Percentiles rank a stretch among this genome's conserved stretches.
Evolutionary conservation across 2,329 filamentous ascomycete species (phyloP).

Genomic region (Huntiella bhutanensis): DNA sequence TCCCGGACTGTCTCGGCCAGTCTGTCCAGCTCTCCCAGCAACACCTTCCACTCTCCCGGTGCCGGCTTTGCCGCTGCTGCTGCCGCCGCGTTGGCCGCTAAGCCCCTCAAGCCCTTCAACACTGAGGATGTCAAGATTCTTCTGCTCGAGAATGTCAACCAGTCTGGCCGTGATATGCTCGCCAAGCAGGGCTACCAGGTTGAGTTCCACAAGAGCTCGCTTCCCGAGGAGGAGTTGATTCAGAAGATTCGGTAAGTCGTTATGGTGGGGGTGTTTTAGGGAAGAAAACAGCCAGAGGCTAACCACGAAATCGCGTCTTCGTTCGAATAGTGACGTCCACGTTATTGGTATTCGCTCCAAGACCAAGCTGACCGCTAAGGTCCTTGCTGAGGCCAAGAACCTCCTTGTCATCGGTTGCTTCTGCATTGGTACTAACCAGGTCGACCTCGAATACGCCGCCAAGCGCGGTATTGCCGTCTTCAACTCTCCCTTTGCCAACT

Average conservation of each 20-base stretch:
- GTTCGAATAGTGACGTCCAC: slow-evolving; percentile 55
- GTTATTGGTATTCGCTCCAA: slow-evolving; percentile 97
- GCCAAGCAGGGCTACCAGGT: slow-evolving; percentile 85
- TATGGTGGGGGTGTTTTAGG: no score
- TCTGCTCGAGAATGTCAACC: slow-evolving; percentile 87
- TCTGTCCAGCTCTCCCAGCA: slow-evolving; percentile 55
- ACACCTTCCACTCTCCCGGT: slow-evolving; percentile 55
- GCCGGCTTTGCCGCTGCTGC: slow-evolving; percentile 22
- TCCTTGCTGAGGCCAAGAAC: slow-evolving; percentile 79
- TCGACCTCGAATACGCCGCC: slow-evolving; percentile 69
- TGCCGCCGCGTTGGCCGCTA: slow-evolving; percentile 28
- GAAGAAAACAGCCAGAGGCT: neutral
- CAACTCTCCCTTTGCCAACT: slow-evolving; percentile 98
- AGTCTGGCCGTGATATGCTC: slow-evolving; percentile 70
- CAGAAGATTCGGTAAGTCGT: slow-evolving; percentile 70
- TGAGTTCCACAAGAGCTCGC: slow-evolving; percentile 70
- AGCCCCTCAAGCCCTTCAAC: slow-evolving; percentile 86
- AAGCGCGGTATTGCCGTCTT: slow-evolving; percentile 85
- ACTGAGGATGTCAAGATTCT: slow-evolving; percentile 93
- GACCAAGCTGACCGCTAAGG: slow-evolving; percentile 75
- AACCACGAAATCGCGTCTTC: slow-evolving; percentile 8
- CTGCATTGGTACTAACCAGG: slow-evolving; percentile 96
- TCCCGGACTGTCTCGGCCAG: slow-evolving; percentile 31
- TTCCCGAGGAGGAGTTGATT: slow-evolving; percentile 85
- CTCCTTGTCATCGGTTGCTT: slow-evolving; percentile 94